Conservation (phyloP, 2,329 filamentous ascomycete genomes). For the Elsinoe arachidis region DNA sequence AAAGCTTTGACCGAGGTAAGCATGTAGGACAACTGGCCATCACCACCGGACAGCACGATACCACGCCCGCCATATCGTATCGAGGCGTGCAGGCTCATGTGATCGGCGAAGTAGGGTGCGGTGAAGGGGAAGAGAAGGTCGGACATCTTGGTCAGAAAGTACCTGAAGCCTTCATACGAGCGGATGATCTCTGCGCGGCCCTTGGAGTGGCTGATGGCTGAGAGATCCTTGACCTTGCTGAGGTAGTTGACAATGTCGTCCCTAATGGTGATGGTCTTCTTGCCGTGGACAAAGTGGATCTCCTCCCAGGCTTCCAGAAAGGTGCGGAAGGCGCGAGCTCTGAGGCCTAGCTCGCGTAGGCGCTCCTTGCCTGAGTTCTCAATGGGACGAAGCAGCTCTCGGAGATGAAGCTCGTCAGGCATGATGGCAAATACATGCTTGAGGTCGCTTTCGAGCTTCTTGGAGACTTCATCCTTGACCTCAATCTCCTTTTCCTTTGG, state of each 20-base stretch:
- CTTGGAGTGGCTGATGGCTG: conserved; percentile 19
- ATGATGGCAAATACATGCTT: conserved; percentile 23
- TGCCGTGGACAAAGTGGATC: conserved; percentile 25
- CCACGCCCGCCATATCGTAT: conserved; percentile 36
- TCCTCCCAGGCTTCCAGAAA: conserved; percentile 36
- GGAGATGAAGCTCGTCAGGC: conserved; percentile 29
- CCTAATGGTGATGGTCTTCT: conserved; percentile 32
- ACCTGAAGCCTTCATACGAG: conserved; percentile 36
- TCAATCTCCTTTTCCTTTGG: conserved; percentile 1
- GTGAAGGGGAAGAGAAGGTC: conserved; percentile 34
- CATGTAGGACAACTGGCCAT: conserved; percentile 36
- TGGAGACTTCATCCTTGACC: conserved; percentile 3
- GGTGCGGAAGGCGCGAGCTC: conserved; percentile 32
- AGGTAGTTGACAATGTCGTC: conserved; percentile 36
- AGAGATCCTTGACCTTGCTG: conserved; percentile 18
- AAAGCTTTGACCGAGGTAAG: conserved; percentile 36
- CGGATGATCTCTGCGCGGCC: conserved; percentile 29
- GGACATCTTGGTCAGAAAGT: conserved; percentile 32
- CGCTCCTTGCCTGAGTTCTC: conserved; percentile 32
- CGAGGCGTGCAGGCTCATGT: conserved; percentile 36
- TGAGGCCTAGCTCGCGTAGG: conserved; percentile 33
- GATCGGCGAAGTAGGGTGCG: conserved; percentile 36
- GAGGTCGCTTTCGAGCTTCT: conserved; percentile 6
- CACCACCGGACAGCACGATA: conserved; percentile 38
- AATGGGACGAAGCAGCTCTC: conserved; percentile 32